Evolutionary conservation across 495 filamentous ascomycete genomes (phyloP).

Genomic region (Lasiosphaeria ovina): DNA sequence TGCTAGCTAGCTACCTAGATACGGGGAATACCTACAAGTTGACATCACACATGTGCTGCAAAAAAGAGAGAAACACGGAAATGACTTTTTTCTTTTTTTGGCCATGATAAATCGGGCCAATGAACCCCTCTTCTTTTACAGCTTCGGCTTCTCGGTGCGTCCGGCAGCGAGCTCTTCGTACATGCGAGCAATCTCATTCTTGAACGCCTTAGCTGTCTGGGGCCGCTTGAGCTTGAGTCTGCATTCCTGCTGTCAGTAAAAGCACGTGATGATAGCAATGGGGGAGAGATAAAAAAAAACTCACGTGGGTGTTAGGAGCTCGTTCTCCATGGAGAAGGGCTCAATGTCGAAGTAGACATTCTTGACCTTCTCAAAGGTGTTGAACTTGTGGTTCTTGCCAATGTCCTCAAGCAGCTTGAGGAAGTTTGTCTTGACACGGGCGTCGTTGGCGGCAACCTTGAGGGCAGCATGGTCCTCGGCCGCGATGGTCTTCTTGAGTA

Average conservation of each 20-base stretch:
- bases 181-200: conserved; percentile 69
- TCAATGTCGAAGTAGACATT: conserved; percentile 76
- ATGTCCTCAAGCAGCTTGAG: conserved; percentile 78
- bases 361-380: conserved; percentile 80
- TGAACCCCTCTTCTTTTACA: conserved; percentile 28
- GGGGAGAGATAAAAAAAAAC: conserved; percentile 37
- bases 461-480: conserved; percentile 64
- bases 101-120: neutral
- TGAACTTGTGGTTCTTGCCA: conserved; percentile 81
- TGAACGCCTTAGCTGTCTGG: conserved; percentile 76
- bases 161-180: conserved; percentile 64
- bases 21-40: neutral
- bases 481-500: conserved; percentile 64
- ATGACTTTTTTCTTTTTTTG: neutral
- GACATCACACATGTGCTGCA: neutral
- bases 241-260: conserved; percentile 7
- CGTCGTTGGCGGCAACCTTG: conserved; percentile 61
- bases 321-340: conserved; percentile 92
- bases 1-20: neutral
- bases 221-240: conserved; percentile 95
- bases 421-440: conserved; percentile 68
- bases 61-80: neutral
- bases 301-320: conserved; percentile 94
- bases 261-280: neutral
- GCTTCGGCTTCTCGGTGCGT: conserved; percentile 36